Base-by-base conservation (phyloP, 768 basidiomycete genomes). In the Tylopilus vinaceipallidus region DNA sequence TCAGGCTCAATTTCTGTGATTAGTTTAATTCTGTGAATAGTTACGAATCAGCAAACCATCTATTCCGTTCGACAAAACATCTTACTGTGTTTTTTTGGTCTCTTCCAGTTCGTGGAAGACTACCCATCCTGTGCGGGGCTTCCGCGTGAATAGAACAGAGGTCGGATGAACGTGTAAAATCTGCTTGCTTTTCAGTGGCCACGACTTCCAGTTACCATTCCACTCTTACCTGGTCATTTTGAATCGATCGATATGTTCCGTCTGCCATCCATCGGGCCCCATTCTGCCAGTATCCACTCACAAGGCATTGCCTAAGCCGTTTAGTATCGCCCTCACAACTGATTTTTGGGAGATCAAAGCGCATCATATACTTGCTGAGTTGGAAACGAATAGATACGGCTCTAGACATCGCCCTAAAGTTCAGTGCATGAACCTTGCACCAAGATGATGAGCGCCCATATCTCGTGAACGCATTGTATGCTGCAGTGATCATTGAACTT, bases 91-190 rank as follows among this genome's bases (percentile, higher is more conserved):
- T 64, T 94, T 97, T 57, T 92, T 95, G 0, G 97, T 98, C 68
- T 98, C 95, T 60, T 98, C 87, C 73, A 97, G 84, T 65, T 98
- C 94, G 60, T 98, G 93, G 62, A 86, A 98, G 9, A 99, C 75
- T 4, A 99, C 90, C 91, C 93, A 98, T 7, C 91, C 90, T 1
- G 88, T 87, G 20, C 84, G 79, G 9, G 97, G 90, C 61, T 91
- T 94, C 36, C 97, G 74, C 0, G 92, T 97, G 64, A 98, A 98
- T 44, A 98, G 71, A 7, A 97, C 92, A 1, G 95, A 97, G 7
- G 86, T 91, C 1, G 97, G 95, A 66, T 98, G 95, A 4, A 92
- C 87, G 70, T 94, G 83, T 19, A 99, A 70, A 8, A 82, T 73
- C 95, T 98, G 53, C n/a, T n/a, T n/a, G n/a, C n/a, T n/a, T n/a